Percentiles rank a stretch among this genome's conserved stretches.
Evolutionary conservation across 495 filamentous ascomycete genomes (phyloP).

Genomic region (Podospora conica): DNA sequence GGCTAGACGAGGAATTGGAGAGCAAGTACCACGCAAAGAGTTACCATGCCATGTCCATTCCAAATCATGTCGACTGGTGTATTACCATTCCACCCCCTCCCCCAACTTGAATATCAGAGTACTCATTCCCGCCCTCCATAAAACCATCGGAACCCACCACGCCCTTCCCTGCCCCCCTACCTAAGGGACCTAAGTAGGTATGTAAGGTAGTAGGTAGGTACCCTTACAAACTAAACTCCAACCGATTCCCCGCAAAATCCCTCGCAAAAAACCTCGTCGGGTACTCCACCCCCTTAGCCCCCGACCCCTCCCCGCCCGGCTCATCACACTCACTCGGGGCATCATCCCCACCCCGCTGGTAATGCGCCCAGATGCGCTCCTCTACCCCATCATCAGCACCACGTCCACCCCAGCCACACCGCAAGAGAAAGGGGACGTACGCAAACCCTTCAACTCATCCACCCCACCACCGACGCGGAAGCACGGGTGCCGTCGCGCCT

Average conservation of each 20-base stretch:
- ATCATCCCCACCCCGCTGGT: constrained; percentile 39
- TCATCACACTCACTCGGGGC: constrained; percentile 50
- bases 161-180: no score
- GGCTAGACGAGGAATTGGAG: no score
- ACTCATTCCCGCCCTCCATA: no score
- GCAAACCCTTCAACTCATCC: constrained; percentile 43
- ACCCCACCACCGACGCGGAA: constrained; percentile 42
- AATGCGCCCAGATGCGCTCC: constrained; percentile 49
- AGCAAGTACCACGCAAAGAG: no score
- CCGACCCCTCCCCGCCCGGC: constrained; percentile 49
- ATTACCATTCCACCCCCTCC: no score
- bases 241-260: constrained; percentile 55
- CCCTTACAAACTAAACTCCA: constrained; percentile 54
- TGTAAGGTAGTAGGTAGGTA: no score
- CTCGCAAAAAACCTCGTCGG: constrained; percentile 57
- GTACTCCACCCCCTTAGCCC: constrained; percentile 51
- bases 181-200: no score
- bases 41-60: no score
- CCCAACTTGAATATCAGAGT: no score
- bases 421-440: background rate
- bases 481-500: constrained; percentile 50
- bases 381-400: constrained; percentile 7
- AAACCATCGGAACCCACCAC: no score
- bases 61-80: no score
- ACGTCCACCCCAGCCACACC: no score